These are phyloP conservation scores for Coemansia sp. DNA, from an alignment of 192 early-diverging fungal species.

Conservation along the genomic window DNA sequence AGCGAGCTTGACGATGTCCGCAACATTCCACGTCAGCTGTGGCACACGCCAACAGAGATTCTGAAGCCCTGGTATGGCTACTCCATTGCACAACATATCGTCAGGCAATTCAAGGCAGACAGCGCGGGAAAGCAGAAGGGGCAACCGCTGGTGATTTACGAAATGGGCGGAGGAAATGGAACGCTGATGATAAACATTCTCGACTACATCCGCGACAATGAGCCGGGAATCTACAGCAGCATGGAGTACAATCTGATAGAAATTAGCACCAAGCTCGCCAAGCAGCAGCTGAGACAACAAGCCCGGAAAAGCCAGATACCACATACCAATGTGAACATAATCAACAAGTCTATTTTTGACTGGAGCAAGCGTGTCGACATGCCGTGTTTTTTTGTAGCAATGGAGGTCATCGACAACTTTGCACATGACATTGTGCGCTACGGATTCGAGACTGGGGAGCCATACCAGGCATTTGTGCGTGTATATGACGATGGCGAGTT, in stretches of 20 bases:
- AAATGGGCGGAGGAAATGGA: conserved; percentile 96
- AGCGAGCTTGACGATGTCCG: conserved; percentile 73
- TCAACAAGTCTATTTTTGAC: conserved; percentile 92
- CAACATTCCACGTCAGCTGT: conserved; percentile 81
- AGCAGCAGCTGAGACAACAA: conserved; percentile 61
- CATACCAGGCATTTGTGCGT: conserved; percentile 80
- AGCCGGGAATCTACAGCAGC: conserved; percentile 75
- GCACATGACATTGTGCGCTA: conserved; percentile 94
- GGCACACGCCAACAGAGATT: conserved; percentile 98
- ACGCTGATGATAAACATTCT: conserved; percentile 93
- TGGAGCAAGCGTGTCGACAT: conserved; percentile 72
- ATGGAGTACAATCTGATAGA: conserved; percentile 91
- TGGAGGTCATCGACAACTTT: conserved; percentile 99
- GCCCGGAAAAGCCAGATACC: conserved; percentile 16
- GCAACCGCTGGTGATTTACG: conserved; percentile 83
- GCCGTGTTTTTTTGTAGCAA: conserved; percentile 88
- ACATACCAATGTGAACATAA: conserved; percentile 69
- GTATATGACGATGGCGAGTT: conserved; percentile 82
- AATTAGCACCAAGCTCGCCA: conserved; percentile 82
- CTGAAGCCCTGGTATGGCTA: conserved; percentile 92
- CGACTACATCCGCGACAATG: conserved; percentile 76
- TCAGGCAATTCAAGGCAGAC: conserved; percentile 70
- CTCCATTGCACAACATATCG: conserved; percentile 86
- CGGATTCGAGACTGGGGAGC: conserved; percentile 66
- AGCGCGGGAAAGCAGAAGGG: conserved; percentile 28